Percentiles rank a stretch among this genome's conserved stretches.
phyloP scores from a whole-genome alignment of 2,329 filamentous ascomycete genomes.

The Beauveria caledonica region DNA sequence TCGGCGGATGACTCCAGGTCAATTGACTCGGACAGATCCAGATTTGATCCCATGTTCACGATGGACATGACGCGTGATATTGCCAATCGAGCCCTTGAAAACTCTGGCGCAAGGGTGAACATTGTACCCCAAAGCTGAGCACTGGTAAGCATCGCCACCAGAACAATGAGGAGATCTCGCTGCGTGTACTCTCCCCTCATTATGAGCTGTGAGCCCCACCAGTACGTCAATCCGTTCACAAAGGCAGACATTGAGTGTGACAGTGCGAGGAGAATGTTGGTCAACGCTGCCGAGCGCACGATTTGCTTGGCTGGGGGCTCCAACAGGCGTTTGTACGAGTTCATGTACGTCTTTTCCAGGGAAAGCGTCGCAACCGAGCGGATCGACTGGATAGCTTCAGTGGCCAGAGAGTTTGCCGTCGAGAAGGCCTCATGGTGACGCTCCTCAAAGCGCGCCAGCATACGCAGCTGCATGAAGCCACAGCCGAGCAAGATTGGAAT shows the following conservation, averaged over 20 bases:
- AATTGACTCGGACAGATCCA: not conserved
- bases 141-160: conserved; percentile 1
- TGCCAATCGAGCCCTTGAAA: not conserved
- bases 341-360: conserved; percentile 21
- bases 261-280: not conserved
- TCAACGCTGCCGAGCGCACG: conserved; percentile 6
- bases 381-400: conserved; percentile 40
- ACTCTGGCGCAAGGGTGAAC: conserved; percentile 5
- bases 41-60: not conserved
- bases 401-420: conserved; percentile 38
- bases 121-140: conserved; percentile 1
- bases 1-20: not conserved
- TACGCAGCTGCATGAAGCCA: conserved; percentile 44
- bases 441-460: conserved; percentile 38
- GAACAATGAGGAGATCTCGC: not conserved
- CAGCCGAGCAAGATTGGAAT: conserved; percentile 46
- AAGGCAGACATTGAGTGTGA: not conserved
- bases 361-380: conserved; percentile 32
- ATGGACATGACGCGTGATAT: not conserved
- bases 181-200: conserved; percentile 2
- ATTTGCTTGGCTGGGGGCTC: conserved; percentile 15
- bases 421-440: conserved; percentile 41
- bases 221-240: not conserved
- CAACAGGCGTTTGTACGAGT: conserved; percentile 27
- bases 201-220: conserved; percentile 3